A percentile compares a stretch with the other conserved stretches of the same genome.
Conservation (phyloP, 148 eudicot species). For the Rhododendron mucronatum region DNA sequence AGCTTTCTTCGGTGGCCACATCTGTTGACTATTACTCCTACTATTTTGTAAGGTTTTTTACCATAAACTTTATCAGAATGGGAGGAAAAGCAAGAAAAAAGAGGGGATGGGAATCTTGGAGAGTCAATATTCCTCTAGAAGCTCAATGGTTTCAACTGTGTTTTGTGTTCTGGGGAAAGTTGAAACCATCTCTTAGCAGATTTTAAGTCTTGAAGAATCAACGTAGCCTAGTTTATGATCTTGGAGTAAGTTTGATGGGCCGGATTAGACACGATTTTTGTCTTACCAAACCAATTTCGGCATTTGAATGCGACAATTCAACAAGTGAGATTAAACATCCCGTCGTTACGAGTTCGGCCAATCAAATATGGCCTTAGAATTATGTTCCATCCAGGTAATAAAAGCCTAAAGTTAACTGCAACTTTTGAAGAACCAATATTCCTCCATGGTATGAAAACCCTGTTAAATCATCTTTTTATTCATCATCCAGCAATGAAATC, state of each 20-base stretch:
- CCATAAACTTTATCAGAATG: background rate
- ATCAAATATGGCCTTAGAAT: background rate
- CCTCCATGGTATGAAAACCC: background rate
- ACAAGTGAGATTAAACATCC: background rate
- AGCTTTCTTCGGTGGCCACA: conserved; percentile 6
- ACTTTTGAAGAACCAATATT: background rate
- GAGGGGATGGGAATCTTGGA: background rate
- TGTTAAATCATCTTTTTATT: background rate
- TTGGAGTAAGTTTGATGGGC: background rate
- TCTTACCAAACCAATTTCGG: background rate
- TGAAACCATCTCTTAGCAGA: background rate
- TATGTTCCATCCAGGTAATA: background rate
- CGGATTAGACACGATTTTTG: background rate
- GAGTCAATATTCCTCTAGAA: background rate
- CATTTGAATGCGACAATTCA: background rate
- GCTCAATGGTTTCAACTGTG: background rate
- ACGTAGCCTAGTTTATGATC: background rate
- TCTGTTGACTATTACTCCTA: background rate
- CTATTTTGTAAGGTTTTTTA: background rate
- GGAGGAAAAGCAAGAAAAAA: background rate
- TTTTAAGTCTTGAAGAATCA: background rate
- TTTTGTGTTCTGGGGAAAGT: background rate
- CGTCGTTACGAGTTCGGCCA: background rate
- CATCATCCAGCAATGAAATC: background rate
- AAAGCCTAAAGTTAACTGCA: background rate